phyloP scores from a whole-genome alignment of 148 eudicot genomes.

The Chenopodium album region DNA sequence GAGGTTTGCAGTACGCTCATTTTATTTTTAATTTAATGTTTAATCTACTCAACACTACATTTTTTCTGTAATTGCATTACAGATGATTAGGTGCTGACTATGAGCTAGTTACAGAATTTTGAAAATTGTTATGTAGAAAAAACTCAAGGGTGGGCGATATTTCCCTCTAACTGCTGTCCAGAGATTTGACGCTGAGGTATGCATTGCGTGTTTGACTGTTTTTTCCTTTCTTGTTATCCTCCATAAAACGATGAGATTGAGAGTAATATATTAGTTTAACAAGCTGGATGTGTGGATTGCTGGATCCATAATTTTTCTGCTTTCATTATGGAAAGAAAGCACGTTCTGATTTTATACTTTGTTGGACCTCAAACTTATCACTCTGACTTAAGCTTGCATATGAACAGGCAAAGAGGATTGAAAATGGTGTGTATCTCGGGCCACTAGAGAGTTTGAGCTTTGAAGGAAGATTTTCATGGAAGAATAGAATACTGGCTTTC shows the following conservation, averaged over 20 bases:
- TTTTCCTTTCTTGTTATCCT: too few species aligned
- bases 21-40: not conserved
- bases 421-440: slow-evolving; percentile 88
- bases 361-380: not conserved
- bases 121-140: slow-evolving; percentile 42
- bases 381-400: not conserved
- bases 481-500: slow-evolving; percentile 83
- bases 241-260: too few species aligned
- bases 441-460: slow-evolving; percentile 70
- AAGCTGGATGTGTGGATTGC: too few species aligned
- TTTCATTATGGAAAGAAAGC: not conserved
- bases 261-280: too few species aligned
- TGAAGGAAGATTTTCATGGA: slow-evolving; percentile 90
- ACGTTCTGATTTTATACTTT: not conserved
- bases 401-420: slow-evolving; percentile 79
- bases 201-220: slow-evolving; percentile 10
- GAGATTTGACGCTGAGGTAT: slow-evolving; percentile 95
- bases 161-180: slow-evolving; percentile 93
- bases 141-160: slow-evolving; percentile 58
- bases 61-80: not conserved
- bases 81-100: not conserved
- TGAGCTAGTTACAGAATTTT: not conserved
- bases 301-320: too few species aligned
- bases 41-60: not conserved
- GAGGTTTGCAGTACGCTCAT: slow-evolving; percentile 41